Evolutionary conservation across 192 early-diverging fungal species (phyloP), one percentile per base, ranked within the genome.

Genomic region (Paraglomus brasilianum): DNA sequence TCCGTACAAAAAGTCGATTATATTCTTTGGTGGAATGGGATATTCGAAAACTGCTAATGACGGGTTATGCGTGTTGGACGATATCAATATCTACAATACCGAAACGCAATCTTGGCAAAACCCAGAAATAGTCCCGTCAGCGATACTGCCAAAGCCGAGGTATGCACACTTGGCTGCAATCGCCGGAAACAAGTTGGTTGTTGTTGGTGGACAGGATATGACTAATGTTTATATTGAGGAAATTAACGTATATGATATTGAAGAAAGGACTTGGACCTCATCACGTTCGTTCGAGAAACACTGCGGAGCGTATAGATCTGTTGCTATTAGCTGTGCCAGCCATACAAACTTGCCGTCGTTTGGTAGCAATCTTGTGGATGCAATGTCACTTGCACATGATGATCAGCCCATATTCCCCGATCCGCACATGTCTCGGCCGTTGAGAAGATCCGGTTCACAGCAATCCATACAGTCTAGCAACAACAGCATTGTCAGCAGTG

Each of bases 1-100:
- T 36, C 79, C 80, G 14, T 87, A 86, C 70, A 75, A 79, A 59
- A 83, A 81, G 36, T 77, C 77, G 48, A 70, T 91, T 45, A 74
- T 91, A 7, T 80, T 88, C 17, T 91, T 88, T 81, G 89, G 89
- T 44, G 89, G 89, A 11, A 91, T 91, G 89, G 87, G 89, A 0
- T 80, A 85, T 77, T 72, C 86, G 60, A 67, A 77, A 62, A 66
- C 76, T 59, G 51, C 76, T 64, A 38, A 74, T 39, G 77, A 84
- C 70, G 81, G 84, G 56, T 56, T 83, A 50, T 71, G 78, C 46
- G 83, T 89, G 21, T 85, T 87, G 51, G 85, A 87, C 71, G 89
- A 91, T 69, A 73, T 91, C 21, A 80, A 80, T 0, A 75, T 91
- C 21, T 79, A 88, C 52, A 85, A 91, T 42, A 80, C 85, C 1